Evolutionary conservation across 2,329 filamentous ascomycete species (phyloP).

Genomic region (Microsporum canis): DNA sequence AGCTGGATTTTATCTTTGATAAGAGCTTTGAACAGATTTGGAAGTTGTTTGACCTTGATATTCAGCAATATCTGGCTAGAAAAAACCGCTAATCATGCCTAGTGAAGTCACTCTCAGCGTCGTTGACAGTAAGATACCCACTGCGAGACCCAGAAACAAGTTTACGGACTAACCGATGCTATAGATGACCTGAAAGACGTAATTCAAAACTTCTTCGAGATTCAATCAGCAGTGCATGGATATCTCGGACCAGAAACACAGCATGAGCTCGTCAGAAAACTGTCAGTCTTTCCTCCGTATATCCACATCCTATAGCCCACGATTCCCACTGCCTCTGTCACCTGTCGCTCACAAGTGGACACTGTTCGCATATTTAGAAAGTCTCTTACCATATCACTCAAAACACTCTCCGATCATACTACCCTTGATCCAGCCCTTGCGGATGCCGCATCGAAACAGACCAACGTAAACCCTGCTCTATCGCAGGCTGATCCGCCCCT

Average conservation of each 20-base stretch:
- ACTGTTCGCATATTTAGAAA: slow-evolving; percentile 11
- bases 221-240: slow-evolving; percentile 47
- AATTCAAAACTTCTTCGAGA: slow-evolving; percentile 51
- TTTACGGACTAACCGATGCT: background rate
- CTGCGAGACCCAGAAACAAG: background rate
- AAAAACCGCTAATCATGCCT: background rate
- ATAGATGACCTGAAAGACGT: slow-evolving; percentile 49
- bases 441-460: slow-evolving; percentile 7
- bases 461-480: slow-evolving; percentile 6
- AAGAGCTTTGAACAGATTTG: background rate
- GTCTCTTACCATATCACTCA: slow-evolving; percentile 42
- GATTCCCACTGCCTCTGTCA: background rate
- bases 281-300: slow-evolving; percentile 30
- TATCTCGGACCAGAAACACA: slow-evolving; percentile 48
- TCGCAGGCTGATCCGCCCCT: slow-evolving; percentile 31
- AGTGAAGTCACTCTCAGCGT: background rate
- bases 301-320: background rate
- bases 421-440: slow-evolving; percentile 20
- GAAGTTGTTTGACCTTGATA: background rate
- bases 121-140: background rate
- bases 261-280: slow-evolving; percentile 46
- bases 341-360: background rate
- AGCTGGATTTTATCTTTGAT: background rate
- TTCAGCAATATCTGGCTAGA: background rate
- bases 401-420: slow-evolving; percentile 38